Base-by-base conservation (phyloP, 495 filamentous ascomycete genomes). In the Rostrohypoxylon terebratum region DNA sequence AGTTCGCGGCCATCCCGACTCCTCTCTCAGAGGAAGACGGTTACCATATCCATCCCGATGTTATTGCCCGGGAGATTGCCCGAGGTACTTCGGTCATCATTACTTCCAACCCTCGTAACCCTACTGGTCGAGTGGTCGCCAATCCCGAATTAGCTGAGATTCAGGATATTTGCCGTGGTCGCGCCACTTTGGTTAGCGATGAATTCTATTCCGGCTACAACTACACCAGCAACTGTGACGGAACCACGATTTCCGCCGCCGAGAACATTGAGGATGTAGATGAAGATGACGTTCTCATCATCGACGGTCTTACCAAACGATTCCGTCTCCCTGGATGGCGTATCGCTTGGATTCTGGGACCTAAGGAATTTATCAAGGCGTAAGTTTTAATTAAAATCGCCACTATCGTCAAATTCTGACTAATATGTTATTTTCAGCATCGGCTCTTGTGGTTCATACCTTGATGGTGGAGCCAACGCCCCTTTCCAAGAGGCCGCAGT, bases 141-240 rank as follows among this genome's bases (percentile, higher is more conserved):
- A 92, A 92, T 73, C 91, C 93, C 0, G 90, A 95, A 77, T 84
- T 98, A 57, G 90, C 90, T 40, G 85, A 93, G 78, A 96, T 98
- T 75, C 93, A 98, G 81, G 91, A 97, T 72, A 91, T 97, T 74
- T 96, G 93, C 84, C 90, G 94, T 69, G 93, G 93, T 76, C 90
- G 93, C 31, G 94, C 93, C 10, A 97, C 94, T 1, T 83, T 98
- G 57, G 93, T 98, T 64, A 92, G 94, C 81, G 95, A 98, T 75
- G 95, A 98, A 82, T 98, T 98, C 86, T 98, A 98, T 81, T 90
- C 93, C 51, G 94, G 94, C 23, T 97, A 97, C 83, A 97, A 97
- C 82, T 97, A 97, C 83, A 96, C 93, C 16, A 91, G 89, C 63
- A 83, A 92, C 80, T 98, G 95, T 78, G 94, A 98, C 72, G 95